Percentiles rank a stretch among this genome's conserved stretches.
phyloP scores from a whole-genome alignment of 1,284 basidiomycete species.

The Hymenochaete sp. region DNA sequence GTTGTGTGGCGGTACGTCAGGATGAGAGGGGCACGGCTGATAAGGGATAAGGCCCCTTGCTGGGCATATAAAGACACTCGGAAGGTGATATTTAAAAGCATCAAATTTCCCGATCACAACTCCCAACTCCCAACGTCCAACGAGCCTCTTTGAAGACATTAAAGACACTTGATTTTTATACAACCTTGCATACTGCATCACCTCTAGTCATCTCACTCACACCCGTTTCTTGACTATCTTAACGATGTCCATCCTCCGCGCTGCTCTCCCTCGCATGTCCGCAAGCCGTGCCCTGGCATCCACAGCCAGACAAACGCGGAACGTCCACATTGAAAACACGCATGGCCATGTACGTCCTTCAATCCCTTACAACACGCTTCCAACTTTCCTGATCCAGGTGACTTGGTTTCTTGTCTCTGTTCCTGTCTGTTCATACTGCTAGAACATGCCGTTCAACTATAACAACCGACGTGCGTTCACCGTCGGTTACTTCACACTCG shows the following conservation, averaged over 20 bases:
- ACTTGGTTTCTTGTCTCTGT: not conserved
- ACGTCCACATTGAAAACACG: constrained; percentile 11
- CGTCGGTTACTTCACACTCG: constrained; percentile 1
- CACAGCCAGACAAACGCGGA: constrained; percentile 5
- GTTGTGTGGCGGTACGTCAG: too few species aligned
- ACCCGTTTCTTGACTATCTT: too few species aligned
- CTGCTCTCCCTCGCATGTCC: constrained; percentile 2
- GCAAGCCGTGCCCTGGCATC: constrained; percentile 1
- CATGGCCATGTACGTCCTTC: constrained; percentile 8
- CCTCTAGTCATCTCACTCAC: too few species aligned
- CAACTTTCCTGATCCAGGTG: not conserved
- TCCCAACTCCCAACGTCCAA: too few species aligned
- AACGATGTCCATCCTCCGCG: constrained; percentile 12
- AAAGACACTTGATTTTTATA: too few species aligned
- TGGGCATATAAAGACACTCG: too few species aligned
- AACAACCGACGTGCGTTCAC: constrained; percentile 13
- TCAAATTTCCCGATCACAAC: too few species aligned
- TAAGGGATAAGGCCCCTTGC: too few species aligned
- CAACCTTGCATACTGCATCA: too few species aligned
- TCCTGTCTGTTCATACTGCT: not conserved
- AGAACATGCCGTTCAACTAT: constrained; percentile 15
- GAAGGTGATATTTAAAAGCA: too few species aligned
- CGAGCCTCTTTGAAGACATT: too few species aligned
- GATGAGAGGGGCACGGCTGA: too few species aligned
- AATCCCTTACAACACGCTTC: not conserved